Percentiles rank a stretch among this genome's conserved stretches.
Evolutionary conservation across 768 basidiomycete genomes (phyloP).

Genomic region (Macrolepiota albuminosa): DNA sequence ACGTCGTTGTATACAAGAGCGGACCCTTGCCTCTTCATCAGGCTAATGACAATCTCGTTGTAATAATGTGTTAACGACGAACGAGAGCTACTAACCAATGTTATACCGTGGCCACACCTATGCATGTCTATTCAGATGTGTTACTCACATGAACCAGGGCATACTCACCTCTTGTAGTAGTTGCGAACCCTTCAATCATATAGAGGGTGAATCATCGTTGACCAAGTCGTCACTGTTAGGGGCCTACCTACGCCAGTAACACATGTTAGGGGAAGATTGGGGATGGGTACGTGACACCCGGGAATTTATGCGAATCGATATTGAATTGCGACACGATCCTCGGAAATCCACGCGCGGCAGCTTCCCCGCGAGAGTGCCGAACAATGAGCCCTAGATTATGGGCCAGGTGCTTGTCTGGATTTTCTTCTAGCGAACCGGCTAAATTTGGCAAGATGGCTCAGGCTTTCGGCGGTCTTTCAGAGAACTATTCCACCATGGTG

Average conservation of each 20-base stretch:
- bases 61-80: conserved; percentile 2
- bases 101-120: conserved; percentile 54
- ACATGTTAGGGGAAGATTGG: conserved; percentile 35
- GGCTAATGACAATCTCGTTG: conserved; percentile 30
- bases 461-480: conserved; percentile 12
- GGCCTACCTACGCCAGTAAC: conserved; percentile 56
- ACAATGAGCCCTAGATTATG: conserved; percentile 6
- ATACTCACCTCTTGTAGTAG: conserved; percentile 43
- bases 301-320: conserved; percentile 22
- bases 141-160: neutral
- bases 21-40: conserved; percentile 47
- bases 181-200: conserved; percentile 45
- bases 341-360: conserved; percentile 15
- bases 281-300: conserved; percentile 10
- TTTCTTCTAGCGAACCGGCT: conserved; percentile 9
- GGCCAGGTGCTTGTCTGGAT: conserved; percentile 11
- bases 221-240: neutral
- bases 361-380: conserved; percentile 15
- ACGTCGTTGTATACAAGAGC: neutral
- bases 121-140: conserved; percentile 7
- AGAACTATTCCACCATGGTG: conserved; percentile 7
- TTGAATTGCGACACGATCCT: conserved; percentile 14
- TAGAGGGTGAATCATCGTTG: conserved; percentile 18
- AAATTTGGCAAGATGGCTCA: conserved; percentile 15
- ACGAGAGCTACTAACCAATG: conserved; percentile 32